Evolutionary conservation across 2,329 filamentous ascomycete species (phyloP).

Genomic region (Septoria petroselini): DNA sequence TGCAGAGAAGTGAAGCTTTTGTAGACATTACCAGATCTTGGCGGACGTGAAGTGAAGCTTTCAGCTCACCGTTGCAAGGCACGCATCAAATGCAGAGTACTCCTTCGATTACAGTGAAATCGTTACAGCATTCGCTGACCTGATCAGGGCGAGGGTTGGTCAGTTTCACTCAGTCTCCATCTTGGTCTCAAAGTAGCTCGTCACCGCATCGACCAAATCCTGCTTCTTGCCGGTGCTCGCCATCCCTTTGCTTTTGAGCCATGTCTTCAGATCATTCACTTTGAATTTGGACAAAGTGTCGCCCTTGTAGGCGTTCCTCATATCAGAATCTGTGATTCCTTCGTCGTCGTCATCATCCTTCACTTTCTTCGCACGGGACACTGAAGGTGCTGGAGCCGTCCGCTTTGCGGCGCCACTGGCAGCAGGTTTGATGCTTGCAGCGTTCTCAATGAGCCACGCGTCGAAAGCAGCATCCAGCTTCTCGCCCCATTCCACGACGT

Average conservation of each 20-base stretch:
- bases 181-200: conserved; percentile 39
- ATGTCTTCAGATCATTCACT: conserved; percentile 36
- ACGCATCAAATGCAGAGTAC: too few species aligned
- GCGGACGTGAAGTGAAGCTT: too few species aligned
- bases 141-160: too few species aligned
- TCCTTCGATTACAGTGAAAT: too few species aligned
- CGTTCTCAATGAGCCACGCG: conserved; percentile 38
- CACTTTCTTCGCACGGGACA: conserved; percentile 42
- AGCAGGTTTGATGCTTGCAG: conserved; percentile 41
- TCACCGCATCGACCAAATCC: conserved; percentile 38
- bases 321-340: conserved; percentile 44
- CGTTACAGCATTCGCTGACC: too few species aligned
- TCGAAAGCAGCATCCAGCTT: conserved; percentile 60
- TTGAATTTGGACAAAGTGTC: conserved; percentile 44
- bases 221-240: conserved; percentile 34
- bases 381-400: conserved; percentile 30
- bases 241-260: conserved; percentile 32
- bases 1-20: too few species aligned
- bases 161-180: conserved; percentile 36
- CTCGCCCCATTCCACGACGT: conserved; percentile 73
- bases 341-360: conserved; percentile 39
- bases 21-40: too few species aligned
- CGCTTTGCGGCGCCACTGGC: conserved; percentile 50
- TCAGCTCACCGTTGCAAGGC: too few species aligned
- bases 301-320: conserved; percentile 45